Percentiles rank a stretch among this genome's conserved stretches.
Conservation (phyloP, 164 flowering plant genomes). For the Tetrastigma voinierianum region DNA sequence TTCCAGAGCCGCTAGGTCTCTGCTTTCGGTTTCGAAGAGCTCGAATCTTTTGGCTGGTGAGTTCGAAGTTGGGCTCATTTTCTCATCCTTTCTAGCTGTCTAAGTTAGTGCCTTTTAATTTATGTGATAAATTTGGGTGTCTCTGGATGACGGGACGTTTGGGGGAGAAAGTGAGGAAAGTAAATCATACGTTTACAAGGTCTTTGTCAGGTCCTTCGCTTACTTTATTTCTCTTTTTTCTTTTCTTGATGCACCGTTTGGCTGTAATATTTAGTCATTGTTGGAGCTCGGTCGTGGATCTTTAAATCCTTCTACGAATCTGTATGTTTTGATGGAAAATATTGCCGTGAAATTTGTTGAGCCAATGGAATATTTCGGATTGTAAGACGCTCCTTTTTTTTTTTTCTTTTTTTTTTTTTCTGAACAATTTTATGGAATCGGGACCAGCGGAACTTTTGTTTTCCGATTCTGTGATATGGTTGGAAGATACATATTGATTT, state of each 20-base stretch:
- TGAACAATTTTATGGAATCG: neutral
- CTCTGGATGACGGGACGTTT: no score
- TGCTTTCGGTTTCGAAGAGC: slow-evolving; percentile 56
- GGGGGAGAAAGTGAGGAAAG: no score
- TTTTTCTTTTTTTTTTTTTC: neutral
- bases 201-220: neutral
- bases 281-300: no score
- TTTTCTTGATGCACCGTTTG: neutral
- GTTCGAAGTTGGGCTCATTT: neutral
- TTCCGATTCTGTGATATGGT: no score
- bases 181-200: no score
- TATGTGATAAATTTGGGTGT: no score
- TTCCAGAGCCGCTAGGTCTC: slow-evolving; percentile 56
- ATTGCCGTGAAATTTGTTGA: neutral
- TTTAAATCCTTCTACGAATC: neutral
- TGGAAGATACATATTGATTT: no score
- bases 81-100: neutral
- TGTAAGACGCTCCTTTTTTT: neutral
- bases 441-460: no score
- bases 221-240: neutral
- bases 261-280: no score
- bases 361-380: neutral
- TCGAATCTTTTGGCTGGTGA: slow-evolving; percentile 60
- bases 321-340: neutral
- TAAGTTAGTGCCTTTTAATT: neutral